These are phyloP conservation scores for Gracilaria caudata DNA, from an alignment of 23 red algal species.

Conservation along the genomic window DNA sequence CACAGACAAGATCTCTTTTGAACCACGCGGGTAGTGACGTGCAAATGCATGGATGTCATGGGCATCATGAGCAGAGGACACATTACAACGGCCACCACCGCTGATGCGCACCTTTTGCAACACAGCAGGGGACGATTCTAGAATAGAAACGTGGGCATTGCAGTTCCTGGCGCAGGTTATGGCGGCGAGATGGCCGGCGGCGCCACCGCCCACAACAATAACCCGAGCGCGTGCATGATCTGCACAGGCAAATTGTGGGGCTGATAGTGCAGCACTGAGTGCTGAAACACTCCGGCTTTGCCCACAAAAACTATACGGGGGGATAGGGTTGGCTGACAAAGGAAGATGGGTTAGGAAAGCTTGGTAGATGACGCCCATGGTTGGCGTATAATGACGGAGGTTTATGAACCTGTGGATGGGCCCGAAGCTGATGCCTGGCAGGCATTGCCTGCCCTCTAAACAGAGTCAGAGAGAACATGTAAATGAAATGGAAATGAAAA, in stretches of 20 bases:
- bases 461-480: not conserved
- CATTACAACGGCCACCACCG: slow-evolving; percentile 97
- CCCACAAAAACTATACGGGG: not conserved
- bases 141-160: slow-evolving; percentile 52
- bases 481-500: not conserved
- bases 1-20: slow-evolving; percentile 39
- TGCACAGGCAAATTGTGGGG: not conserved
- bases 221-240: slow-evolving; percentile 24
- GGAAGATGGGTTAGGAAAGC: not conserved
- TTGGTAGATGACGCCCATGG: not conserved
- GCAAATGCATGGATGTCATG: slow-evolving; percentile 63
- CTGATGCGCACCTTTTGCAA: slow-evolving; percentile 89
- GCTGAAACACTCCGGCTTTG: not conserved
- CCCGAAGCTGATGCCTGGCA: not conserved
- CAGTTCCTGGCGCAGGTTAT: slow-evolving; percentile 46
- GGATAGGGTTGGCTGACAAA: not conserved
- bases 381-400: not conserved
- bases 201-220: slow-evolving; percentile 90
- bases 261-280: not conserved
- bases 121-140: slow-evolving; percentile 64
- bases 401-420: not conserved
- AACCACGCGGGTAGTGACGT: slow-evolving; percentile 74
- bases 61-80: slow-evolving; percentile 57
- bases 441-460: too few species aligned
- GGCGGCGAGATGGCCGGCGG: slow-evolving; percentile 91